Percentiles rank a stretch among this genome's conserved stretches.
Evolutionary conservation across 805 yeast genomes (phyloP).

Genomic region (Saccharomycopsis sp.): DNA sequence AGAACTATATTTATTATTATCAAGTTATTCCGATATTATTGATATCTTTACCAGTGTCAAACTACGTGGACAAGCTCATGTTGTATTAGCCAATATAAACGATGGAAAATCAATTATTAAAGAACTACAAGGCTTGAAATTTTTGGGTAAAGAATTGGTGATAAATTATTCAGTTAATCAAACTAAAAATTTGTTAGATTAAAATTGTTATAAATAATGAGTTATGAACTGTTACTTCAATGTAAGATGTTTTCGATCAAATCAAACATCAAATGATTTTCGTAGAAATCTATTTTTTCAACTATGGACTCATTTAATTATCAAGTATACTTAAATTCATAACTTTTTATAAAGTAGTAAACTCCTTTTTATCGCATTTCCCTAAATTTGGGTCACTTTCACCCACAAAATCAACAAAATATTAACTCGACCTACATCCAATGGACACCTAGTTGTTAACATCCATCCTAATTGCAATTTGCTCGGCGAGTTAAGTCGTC

Average conservation of each 20-base stretch:
- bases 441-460: too few relatives aligned
- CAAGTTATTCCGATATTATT: conserved; percentile 57
- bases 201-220: not conserved
- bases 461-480: too few relatives aligned
- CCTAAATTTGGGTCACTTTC: too few relatives aligned
- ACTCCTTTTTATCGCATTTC: too few relatives aligned
- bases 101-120: conserved; percentile 43
- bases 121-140: conserved; percentile 31
- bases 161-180: conserved; percentile 34
- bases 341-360: too few relatives aligned
- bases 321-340: too few relatives aligned
- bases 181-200: conserved; percentile 19
- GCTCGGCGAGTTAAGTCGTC: too few relatives aligned
- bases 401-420: too few relatives aligned
- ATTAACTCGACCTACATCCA: too few relatives aligned
- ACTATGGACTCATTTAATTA: too few relatives aligned
- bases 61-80: conserved; percentile 59
- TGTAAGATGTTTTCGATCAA: not conserved
- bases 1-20: conserved; percentile 46
- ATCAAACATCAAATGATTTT: too few relatives aligned
- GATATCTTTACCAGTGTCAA: conserved; percentile 34
- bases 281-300: too few relatives aligned
- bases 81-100: conserved; percentile 37
- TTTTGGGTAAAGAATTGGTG: conserved; percentile 43
- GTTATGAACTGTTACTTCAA: not conserved